phyloP scores from a whole-genome alignment of 345 rosid species.

The Arabidopsis suecica region DNA sequence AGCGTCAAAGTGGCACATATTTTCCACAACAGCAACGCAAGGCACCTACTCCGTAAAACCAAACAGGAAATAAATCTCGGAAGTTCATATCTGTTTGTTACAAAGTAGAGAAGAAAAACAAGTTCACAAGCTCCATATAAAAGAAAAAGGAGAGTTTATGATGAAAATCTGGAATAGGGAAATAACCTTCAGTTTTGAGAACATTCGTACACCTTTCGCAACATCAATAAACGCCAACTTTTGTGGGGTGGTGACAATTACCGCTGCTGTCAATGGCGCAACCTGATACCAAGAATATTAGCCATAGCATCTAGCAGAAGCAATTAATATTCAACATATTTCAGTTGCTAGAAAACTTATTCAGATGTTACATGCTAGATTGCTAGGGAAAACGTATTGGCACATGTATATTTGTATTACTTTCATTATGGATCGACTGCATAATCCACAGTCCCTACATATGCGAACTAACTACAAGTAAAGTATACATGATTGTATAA shows the following conservation, averaged over 20 bases:
- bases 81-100: slow-evolving; percentile 15
- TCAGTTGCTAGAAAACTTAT: slow-evolving; percentile 11
- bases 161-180: neutral
- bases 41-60: slow-evolving; percentile 69
- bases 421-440: too few relatives aligned
- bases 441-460: too few relatives aligned
- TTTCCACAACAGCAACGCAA: slow-evolving; percentile 94
- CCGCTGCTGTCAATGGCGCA: slow-evolving; percentile 93
- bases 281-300: slow-evolving; percentile 54
- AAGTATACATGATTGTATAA: neutral
- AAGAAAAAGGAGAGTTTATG: neutral
- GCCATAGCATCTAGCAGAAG: slow-evolving; percentile 1
- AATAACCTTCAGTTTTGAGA: slow-evolving; percentile 91
- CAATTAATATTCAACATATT: neutral
- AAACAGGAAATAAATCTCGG: slow-evolving; percentile 18
- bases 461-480: neutral
- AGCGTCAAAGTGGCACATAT: slow-evolving; percentile 97
- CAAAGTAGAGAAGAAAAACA: slow-evolving; percentile 24
- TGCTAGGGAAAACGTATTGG: neutral
- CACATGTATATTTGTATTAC: neutral
- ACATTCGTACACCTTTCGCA: slow-evolving; percentile 98
- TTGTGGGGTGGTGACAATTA: slow-evolving; percentile 97
- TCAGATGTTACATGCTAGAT: neutral
- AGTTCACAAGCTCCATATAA: slow-evolving; percentile 23
- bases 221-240: slow-evolving; percentile 95